A percentile compares a stretch with the other conserved stretches of the same genome.
These are phyloP conservation scores for Naematelia aurantialba DNA, from an alignment of 768 basidiomycete species.

Conservation along the genomic window DNA sequence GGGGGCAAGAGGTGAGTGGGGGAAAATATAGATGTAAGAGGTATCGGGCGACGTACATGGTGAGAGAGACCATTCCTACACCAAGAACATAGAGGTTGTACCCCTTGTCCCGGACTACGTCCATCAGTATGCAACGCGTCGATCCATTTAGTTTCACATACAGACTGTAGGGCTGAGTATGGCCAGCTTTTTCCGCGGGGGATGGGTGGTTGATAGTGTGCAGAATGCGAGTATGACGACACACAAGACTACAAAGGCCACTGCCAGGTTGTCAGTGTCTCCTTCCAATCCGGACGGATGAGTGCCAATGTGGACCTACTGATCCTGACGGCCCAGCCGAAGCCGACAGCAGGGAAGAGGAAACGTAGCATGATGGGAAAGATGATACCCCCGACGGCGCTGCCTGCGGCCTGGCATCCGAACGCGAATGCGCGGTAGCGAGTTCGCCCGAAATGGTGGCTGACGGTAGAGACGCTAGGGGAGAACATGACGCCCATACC, in stretches of 20 bases:
- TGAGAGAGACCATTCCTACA: slow-evolving; percentile 61
- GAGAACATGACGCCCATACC: slow-evolving; percentile 39
- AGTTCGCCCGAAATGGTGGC: slow-evolving; percentile 33
- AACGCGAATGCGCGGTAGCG: slow-evolving; percentile 26
- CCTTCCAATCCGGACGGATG: neutral
- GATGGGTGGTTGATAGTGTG: slow-evolving; percentile 18
- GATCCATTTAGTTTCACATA: slow-evolving; percentile 58
- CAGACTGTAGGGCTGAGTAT: slow-evolving; percentile 29
- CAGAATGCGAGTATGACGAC: slow-evolving; percentile 17
- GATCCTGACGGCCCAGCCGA: slow-evolving; percentile 57
- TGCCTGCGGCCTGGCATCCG: slow-evolving; percentile 57
- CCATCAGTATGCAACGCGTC: no score
- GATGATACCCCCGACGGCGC: slow-evolving; percentile 65
- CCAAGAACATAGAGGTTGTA: slow-evolving; percentile 63
- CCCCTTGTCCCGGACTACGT: slow-evolving; percentile 58
- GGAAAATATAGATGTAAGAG: no score
- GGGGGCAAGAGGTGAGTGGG: no score
- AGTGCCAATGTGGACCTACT: slow-evolving; percentile 11
- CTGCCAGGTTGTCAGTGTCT: slow-evolving; percentile 5
- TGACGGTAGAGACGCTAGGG: slow-evolving; percentile 28
- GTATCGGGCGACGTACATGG: slow-evolving; percentile 55
- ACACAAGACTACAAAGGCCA: slow-evolving; percentile 28
- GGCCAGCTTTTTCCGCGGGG: slow-evolving; percentile 25
- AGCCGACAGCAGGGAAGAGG: slow-evolving; percentile 56
- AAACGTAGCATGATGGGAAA: slow-evolving; percentile 62